Evolutionary conservation across 192 early-diverging fungal species (phyloP).

Genomic region (Gigaspora rosea): DNA sequence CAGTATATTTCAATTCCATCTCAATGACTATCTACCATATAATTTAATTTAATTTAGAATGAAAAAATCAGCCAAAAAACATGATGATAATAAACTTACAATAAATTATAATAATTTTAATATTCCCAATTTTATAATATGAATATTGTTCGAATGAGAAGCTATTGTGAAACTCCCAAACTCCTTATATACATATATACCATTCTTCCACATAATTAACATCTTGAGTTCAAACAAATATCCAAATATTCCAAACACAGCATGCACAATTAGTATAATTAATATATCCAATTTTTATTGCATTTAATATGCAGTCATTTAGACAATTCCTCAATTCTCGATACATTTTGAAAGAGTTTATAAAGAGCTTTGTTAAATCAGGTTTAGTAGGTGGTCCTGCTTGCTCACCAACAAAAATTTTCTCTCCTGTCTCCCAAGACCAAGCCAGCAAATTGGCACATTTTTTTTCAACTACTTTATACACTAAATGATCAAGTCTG

Average conservation of each 20-base stretch:
- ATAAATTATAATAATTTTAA: conserved; percentile 13
- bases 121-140: not conserved
- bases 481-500: not conserved
- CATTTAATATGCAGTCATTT: conserved; percentile 5
- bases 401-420: conserved; percentile 24
- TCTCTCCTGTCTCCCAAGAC: not conserved
- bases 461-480: conserved; percentile 24
- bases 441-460: not conserved
- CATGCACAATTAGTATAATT: conserved; percentile 12
- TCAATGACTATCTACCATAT: not conserved
- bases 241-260: conserved; percentile 10
- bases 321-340: conserved; percentile 10
- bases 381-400: not conserved
- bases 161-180: not conserved
- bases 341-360: conserved; percentile 22
- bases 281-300: not conserved
- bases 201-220: conserved; percentile 14
- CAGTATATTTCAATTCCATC: not conserved
- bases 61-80: not conserved
- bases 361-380: not conserved
- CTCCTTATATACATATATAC: no score
- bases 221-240: conserved; percentile 9
- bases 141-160: not conserved
- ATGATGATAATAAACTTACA: not conserved
- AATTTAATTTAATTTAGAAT: conserved; percentile 22